phyloP scores from a whole-genome alignment of 352 stramenopile species.

The Pythium sp. region DNA sequence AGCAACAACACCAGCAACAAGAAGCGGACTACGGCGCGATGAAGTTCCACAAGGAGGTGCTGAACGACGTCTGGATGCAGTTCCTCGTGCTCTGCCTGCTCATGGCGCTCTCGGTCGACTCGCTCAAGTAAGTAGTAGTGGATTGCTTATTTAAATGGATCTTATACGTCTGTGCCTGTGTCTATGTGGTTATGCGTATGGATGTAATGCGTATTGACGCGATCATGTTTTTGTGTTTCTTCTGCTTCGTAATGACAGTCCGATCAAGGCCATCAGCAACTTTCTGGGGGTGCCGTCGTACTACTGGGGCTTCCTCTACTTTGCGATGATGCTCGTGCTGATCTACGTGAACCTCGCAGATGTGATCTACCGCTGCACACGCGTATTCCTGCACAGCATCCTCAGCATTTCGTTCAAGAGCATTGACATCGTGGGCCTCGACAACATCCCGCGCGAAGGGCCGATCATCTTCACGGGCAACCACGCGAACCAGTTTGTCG shows the following conservation, averaged over 20 bases:
- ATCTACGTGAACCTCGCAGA: conserved; percentile 78
- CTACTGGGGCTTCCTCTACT: conserved; percentile 61
- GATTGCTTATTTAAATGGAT: background rate
- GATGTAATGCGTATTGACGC: background rate
- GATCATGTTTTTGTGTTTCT: background rate
- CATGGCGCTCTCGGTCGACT: conserved; percentile 81
- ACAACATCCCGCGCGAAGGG: conserved; percentile 95
- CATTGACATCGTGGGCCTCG: conserved; percentile 94
- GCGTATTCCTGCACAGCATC: conserved; percentile 97
- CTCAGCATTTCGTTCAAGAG: conserved; percentile 98
- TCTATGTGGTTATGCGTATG: background rate
- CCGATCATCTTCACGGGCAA: conserved; percentile 98
- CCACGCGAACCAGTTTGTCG: conserved; percentile 99
- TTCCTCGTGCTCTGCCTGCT: conserved; percentile 72
- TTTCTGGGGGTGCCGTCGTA: conserved; percentile 69
- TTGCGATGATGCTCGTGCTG: conserved; percentile 63
- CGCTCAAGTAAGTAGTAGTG: conserved; percentile 68
- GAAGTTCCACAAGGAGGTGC: conserved; percentile 78
- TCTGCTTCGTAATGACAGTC: conserved; percentile 26
- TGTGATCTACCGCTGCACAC: conserved; percentile 74
- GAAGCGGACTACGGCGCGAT: conserved; percentile 22
- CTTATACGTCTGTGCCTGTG: conserved; percentile 2
- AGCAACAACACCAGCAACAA: background rate
- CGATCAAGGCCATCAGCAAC: conserved; percentile 77
- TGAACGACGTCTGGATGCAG: conserved; percentile 84